These are phyloP conservation scores for Zygotorulaspora chibaensis DNA, from an alignment of 805 yeast species.

Conservation along the genomic window DNA sequence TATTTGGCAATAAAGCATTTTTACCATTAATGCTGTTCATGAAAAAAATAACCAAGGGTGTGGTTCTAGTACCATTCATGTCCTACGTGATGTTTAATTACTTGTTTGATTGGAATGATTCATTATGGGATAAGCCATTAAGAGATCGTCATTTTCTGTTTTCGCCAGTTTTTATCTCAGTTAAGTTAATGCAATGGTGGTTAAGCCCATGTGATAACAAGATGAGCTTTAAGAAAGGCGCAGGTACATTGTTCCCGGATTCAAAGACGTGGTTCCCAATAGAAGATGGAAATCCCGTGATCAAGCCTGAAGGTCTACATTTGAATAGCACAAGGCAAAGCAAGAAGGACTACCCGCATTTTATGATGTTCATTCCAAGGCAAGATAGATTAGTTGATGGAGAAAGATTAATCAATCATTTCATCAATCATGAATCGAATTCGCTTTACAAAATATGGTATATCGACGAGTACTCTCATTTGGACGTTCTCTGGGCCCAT, in stretches of 20 bases:
- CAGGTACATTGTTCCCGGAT: slow-evolving; percentile 47
- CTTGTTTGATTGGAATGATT: slow-evolving; percentile 82
- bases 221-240: slow-evolving; percentile 41
- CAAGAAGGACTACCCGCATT: slow-evolving; percentile 45
- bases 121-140: slow-evolving; percentile 63
- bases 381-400: slow-evolving; percentile 79
- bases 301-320: slow-evolving; percentile 19
- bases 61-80: slow-evolving; percentile 53
- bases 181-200: slow-evolving; percentile 93
- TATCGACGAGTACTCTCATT: slow-evolving; percentile 68
- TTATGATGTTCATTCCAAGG: slow-evolving; percentile 67
- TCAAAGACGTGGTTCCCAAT: slow-evolving; percentile 51
- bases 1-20: slow-evolving; percentile 77
- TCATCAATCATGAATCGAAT: slow-evolving; percentile 51
- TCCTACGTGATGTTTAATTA: slow-evolving; percentile 84
- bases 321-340: slow-evolving; percentile 34
- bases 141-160: slow-evolving; percentile 75
- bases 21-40: slow-evolving; percentile 67
- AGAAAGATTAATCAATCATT: slow-evolving; percentile 56
- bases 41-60: slow-evolving; percentile 47
- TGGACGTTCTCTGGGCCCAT: slow-evolving; percentile 91
- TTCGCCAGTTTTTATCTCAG: slow-evolving; percentile 78
- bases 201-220: slow-evolving; percentile 42
- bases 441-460: slow-evolving; percentile 31
- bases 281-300: slow-evolving; percentile 12